Conservation (phyloP, 2,329 filamentous ascomycete genomes). For the Aphanoascus verrucosus region DNA sequence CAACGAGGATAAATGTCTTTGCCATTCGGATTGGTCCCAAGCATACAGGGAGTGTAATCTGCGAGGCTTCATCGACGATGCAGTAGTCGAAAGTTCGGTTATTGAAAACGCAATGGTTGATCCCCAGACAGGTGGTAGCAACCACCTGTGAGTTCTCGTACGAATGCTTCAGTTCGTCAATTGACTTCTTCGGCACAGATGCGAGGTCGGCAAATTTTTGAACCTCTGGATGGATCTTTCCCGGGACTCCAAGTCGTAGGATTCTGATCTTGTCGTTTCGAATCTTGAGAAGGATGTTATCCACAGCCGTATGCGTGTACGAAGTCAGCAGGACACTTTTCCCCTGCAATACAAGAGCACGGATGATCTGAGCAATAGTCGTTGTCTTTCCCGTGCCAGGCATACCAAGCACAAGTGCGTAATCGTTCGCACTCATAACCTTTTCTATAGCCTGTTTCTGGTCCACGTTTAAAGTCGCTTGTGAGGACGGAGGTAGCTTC, state of each 20-base stretch:
- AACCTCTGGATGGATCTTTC: slow-evolving; percentile 82
- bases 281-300: slow-evolving; percentile 94
- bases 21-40: slow-evolving; percentile 89
- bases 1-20: slow-evolving; percentile 83
- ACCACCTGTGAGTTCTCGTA: slow-evolving; percentile 85
- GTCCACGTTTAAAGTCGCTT: slow-evolving; percentile 68
- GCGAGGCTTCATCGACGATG: slow-evolving; percentile 94
- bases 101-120: slow-evolving; percentile 79
- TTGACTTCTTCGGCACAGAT: slow-evolving; percentile 58
- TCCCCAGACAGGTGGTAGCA: slow-evolving; percentile 86
- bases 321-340: slow-evolving; percentile 91
- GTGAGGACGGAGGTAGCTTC: slow-evolving; percentile 43
- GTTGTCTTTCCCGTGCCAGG: slow-evolving; percentile 97
- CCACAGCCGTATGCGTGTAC: slow-evolving; percentile 94
- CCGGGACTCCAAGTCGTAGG: slow-evolving; percentile 70
- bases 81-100: slow-evolving; percentile 93
- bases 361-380: slow-evolving; percentile 94
- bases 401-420: slow-evolving; percentile 96
- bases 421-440: slow-evolving; percentile 90
- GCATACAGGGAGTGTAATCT: slow-evolving; percentile 92
- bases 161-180: slow-evolving; percentile 71
- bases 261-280: slow-evolving; percentile 66
- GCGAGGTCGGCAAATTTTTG: slow-evolving; percentile 74
- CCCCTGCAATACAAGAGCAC: slow-evolving; percentile 72
- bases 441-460: slow-evolving; percentile 81